Percentiles rank a stretch among this genome's conserved stretches.
Conservation (phyloP, 106 monocot species). For the Vanilla planifolia region DNA sequence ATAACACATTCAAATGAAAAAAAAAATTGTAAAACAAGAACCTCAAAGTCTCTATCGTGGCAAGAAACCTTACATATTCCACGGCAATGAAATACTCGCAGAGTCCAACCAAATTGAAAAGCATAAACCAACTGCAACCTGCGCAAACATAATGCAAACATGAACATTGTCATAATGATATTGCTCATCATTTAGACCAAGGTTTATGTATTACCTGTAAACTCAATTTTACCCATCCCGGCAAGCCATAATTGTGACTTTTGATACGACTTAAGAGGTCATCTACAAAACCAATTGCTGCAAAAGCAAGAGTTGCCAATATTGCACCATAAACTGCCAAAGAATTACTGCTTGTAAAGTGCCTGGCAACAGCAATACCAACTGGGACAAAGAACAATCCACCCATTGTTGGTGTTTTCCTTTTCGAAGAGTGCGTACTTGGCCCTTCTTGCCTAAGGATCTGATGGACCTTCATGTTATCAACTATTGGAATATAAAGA, state of each 20-base stretch:
- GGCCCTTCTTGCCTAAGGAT: slow-evolving; percentile 44
- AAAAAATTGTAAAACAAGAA: background rate
- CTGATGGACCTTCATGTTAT: slow-evolving; percentile 53
- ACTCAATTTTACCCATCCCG: slow-evolving; percentile 48
- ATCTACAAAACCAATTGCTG: slow-evolving; percentile 66
- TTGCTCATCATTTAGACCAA: background rate
- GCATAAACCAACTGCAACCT: slow-evolving; percentile 49
- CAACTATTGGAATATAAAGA: slow-evolving; percentile 59
- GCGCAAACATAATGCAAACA: slow-evolving; percentile 2
- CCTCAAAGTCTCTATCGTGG: slow-evolving; percentile 11
- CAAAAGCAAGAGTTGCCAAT: slow-evolving; percentile 55
- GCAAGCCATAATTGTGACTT: slow-evolving; percentile 50
- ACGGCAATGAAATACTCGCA: slow-evolving; percentile 46
- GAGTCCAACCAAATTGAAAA: slow-evolving; percentile 77
- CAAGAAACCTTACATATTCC: slow-evolving; percentile 65
- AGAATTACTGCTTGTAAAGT: slow-evolving; percentile 36
- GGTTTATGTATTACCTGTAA: slow-evolving; percentile 51
- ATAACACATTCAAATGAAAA: background rate
- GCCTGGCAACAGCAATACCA: slow-evolving; percentile 53
- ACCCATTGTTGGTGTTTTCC: slow-evolving; percentile 69
- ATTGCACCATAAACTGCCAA: slow-evolving; percentile 38
- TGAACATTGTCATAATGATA: background rate
- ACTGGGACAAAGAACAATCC: slow-evolving; percentile 85
- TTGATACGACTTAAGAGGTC: slow-evolving; percentile 38
- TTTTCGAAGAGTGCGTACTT: slow-evolving; percentile 35